Evolutionary conservation across 2,329 filamentous ascomycete genomes (phyloP).

Genomic region (Drechmeria coniospora): DNA sequence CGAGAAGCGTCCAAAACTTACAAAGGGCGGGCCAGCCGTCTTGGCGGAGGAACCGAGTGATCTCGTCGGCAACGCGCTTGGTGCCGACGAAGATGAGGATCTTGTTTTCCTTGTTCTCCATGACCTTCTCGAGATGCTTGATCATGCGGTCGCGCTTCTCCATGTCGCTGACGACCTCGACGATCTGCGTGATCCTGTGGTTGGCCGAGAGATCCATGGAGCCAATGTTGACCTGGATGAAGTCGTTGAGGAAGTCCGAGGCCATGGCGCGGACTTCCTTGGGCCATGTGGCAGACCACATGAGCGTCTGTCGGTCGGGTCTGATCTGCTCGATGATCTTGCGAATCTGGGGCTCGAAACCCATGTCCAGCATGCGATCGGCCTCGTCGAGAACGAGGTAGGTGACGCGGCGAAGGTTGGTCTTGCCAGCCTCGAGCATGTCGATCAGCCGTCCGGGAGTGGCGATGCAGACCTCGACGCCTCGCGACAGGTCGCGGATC

Average conservation of each 20-base stretch:
- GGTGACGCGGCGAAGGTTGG: conserved; percentile 92
- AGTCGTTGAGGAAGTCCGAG: conserved; percentile 80
- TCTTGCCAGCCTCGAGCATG: conserved; percentile 96
- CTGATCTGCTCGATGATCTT: conserved; percentile 98
- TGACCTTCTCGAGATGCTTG: conserved; percentile 93
- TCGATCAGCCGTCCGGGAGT: conserved; percentile 96
- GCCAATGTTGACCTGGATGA: conserved; percentile 97
- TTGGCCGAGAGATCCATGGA: conserved; percentile 94
- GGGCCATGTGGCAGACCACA: conserved; percentile 99
- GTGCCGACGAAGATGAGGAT: conserved; percentile 85
- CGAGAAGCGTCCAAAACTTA: conserved; percentile 35
- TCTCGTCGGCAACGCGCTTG: conserved; percentile 95
- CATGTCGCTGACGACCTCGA: conserved; percentile 88
- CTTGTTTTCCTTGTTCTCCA: conserved; percentile 94
- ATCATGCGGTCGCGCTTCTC: conserved; percentile 98
- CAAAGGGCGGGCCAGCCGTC: conserved; percentile 95
- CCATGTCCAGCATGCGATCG: conserved; percentile 99
- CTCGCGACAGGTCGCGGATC: conserved; percentile 84
- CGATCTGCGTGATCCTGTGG: conserved; percentile 93
- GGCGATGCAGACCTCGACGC: conserved; percentile 97
- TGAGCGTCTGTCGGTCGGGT: conserved; percentile 95
- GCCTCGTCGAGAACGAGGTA: conserved; percentile 98
- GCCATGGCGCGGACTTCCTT: conserved; percentile 94
- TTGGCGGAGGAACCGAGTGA: conserved; percentile 91
- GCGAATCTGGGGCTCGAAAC: conserved; percentile 98